phyloP scores from a whole-genome alignment of 108 stramenopile species.

The Nitzschia sp. region DNA sequence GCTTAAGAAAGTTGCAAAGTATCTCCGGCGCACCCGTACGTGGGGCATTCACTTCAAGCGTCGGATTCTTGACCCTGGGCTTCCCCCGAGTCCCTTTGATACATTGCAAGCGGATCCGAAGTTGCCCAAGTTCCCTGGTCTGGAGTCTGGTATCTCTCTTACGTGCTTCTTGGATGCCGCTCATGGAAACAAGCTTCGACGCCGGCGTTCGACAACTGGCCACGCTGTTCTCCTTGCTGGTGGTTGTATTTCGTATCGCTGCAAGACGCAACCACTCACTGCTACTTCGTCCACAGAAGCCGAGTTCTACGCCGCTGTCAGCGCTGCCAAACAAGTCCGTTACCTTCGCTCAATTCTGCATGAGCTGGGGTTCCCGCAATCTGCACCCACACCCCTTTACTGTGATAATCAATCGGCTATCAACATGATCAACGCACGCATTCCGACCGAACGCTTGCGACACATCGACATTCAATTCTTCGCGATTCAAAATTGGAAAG shows the following conservation, averaged over 20 bases:
- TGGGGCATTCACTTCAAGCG: conserved; percentile 6
- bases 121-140: neutral
- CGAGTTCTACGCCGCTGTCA: too few relatives aligned
- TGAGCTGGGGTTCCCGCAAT: conserved; percentile 34
- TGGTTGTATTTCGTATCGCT: conserved; percentile 20
- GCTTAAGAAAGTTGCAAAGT: too few relatives aligned
- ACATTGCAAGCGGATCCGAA: neutral
- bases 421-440: conserved; percentile 20
- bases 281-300: too few relatives aligned
- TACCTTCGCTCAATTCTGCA: conserved; percentile 29
- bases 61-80: neutral
- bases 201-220: conserved; percentile 41
- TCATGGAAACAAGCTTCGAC: conserved; percentile 31
- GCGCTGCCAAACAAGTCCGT: conserved; percentile 10
- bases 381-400: conserved; percentile 28
- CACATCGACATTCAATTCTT: conserved; percentile 29
- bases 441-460: conserved; percentile 15
- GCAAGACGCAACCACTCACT: too few relatives aligned
- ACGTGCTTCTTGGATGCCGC: conserved; percentile 29
- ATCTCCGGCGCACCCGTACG: conserved; percentile 1
- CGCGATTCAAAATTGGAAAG: too few relatives aligned
- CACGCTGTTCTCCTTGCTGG: conserved; percentile 24
- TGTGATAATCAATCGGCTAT: conserved; percentile 25
- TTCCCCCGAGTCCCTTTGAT: neutral
- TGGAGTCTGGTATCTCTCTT: neutral